These are phyloP conservation scores for Tolypocladium sp. DNA, from an alignment of 2,329 filamentous ascomycete genomes.

Conservation along the genomic window DNA sequence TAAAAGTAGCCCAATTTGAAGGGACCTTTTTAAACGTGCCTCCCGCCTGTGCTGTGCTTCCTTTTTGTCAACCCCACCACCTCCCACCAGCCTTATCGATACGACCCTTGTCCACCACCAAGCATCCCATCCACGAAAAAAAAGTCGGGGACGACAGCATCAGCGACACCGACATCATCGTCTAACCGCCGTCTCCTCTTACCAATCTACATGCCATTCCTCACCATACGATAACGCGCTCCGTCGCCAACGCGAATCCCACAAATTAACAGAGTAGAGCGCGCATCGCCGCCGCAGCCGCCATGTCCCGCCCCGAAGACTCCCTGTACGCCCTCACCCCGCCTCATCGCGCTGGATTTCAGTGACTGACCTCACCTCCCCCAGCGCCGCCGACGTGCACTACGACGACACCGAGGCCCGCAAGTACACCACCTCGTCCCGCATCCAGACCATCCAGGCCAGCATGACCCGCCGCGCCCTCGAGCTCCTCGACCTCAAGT, in stretches of 20 bases:
- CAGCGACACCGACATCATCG: neutral
- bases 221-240: neutral
- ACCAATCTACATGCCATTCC: neutral
- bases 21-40: too few relatives aligned
- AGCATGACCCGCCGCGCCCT: slow-evolving; percentile 91
- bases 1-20: too few relatives aligned
- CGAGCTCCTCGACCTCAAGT: slow-evolving; percentile 72
- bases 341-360: neutral
- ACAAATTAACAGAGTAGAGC: neutral
- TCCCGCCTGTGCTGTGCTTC: neutral
- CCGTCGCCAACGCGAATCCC: too few relatives aligned
- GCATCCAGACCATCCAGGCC: slow-evolving; percentile 91
- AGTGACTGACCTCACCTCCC: neutral
- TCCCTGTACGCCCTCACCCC: slow-evolving; percentile 53
- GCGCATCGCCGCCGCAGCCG: slow-evolving; percentile 19
- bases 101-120: neutral
- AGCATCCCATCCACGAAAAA: neutral
- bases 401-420: slow-evolving; percentile 93
- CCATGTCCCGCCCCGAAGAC: slow-evolving; percentile 96
- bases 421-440: slow-evolving; percentile 94
- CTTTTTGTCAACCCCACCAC: neutral
- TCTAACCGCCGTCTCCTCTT: neutral
- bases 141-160: neutral
- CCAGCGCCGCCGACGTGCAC: slow-evolving; percentile 86
- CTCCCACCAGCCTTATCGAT: neutral